Percentiles rank a stretch among this genome's conserved stretches.
phyloP scores from a whole-genome alignment of 768 basidiomycete genomes.

The Leccinum boreale region DNA sequence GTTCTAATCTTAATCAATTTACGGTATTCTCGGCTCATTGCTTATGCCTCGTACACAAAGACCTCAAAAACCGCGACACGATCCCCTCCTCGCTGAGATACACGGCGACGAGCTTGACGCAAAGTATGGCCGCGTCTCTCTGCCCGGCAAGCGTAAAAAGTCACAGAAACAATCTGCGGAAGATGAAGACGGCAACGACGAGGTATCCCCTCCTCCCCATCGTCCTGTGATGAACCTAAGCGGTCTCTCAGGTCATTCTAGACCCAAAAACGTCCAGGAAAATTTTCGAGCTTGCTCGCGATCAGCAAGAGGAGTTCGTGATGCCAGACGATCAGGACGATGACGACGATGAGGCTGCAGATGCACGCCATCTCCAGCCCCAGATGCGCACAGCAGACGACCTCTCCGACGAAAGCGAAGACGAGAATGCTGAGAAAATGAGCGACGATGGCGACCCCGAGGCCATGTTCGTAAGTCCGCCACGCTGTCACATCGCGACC shows the following conservation, averaged over 20 bases:
- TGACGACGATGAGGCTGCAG: slow-evolving; percentile 31
- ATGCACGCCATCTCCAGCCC: slow-evolving; percentile 26
- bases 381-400: slow-evolving; percentile 37
- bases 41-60: slow-evolving; percentile 66
- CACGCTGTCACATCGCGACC: not conserved
- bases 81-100: slow-evolving; percentile 84
- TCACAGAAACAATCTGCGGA: slow-evolving; percentile 41
- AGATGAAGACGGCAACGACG: slow-evolving; percentile 50
- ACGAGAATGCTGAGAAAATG: slow-evolving; percentile 25
- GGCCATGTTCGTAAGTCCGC: slow-evolving; percentile 53
- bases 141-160: slow-evolving; percentile 74
- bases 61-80: slow-evolving; percentile 66
- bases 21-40: not conserved
- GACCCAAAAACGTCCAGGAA: slow-evolving; percentile 80
- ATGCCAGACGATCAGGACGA: slow-evolving; percentile 56
- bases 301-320: slow-evolving; percentile 89
- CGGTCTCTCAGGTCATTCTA: slow-evolving; percentile 51
- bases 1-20: not conserved
- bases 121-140: slow-evolving; percentile 75
- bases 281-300: slow-evolving; percentile 89
- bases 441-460: slow-evolving; percentile 43
- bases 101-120: slow-evolving; percentile 70
- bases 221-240: slow-evolving; percentile 1
- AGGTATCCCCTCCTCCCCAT: slow-evolving; percentile 40
- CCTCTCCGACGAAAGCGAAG: slow-evolving; percentile 57